A percentile compares a stretch with the other conserved stretches of the same genome.
phyloP scores from a whole-genome alignment of 2,329 filamentous ascomycete genomes.

The Penicillium sp. region DNA sequence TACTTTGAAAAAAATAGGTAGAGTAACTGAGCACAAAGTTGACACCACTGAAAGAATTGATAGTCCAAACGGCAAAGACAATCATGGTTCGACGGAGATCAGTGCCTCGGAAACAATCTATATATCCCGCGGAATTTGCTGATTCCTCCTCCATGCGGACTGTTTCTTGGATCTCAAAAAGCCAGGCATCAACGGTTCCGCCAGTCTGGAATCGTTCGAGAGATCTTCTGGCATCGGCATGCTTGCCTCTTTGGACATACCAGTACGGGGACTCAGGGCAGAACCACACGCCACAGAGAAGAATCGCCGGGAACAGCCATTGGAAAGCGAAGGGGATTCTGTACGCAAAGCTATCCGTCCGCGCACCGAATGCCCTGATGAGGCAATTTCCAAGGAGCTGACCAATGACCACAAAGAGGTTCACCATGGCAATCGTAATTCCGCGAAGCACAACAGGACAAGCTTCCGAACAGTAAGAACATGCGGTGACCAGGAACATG shows the following conservation, averaged over 20 bases:
- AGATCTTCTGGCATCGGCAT: neutral
- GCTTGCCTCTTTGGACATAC: conserved; percentile 1
- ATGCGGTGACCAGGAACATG: conserved; percentile 9
- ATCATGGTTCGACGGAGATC: conserved; percentile 11
- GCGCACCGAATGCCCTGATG: conserved; percentile 2
- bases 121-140: neutral
- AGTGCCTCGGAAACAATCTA: conserved; percentile 13
- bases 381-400: conserved; percentile 6
- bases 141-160: conserved; percentile 10
- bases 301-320: conserved; percentile 5
- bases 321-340: conserved; percentile 9
- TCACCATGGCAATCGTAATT: conserved; percentile 8
- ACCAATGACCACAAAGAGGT: conserved; percentile 8
- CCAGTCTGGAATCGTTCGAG: conserved; percentile 5
- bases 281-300: conserved; percentile 1
- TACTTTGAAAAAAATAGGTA: conserved; percentile 10
- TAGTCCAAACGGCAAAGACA: conserved; percentile 3
- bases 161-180: conserved; percentile 10
- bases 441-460: conserved; percentile 9
- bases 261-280: conserved; percentile 11
- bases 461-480: conserved; percentile 5
- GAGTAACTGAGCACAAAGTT: conserved; percentile 11
- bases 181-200: conserved; percentile 4
- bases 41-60: conserved; percentile 10
- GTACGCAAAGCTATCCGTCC: conserved; percentile 1